phyloP scores from a whole-genome alignment of 345 rosid species.

The Citrus australasica region DNA sequence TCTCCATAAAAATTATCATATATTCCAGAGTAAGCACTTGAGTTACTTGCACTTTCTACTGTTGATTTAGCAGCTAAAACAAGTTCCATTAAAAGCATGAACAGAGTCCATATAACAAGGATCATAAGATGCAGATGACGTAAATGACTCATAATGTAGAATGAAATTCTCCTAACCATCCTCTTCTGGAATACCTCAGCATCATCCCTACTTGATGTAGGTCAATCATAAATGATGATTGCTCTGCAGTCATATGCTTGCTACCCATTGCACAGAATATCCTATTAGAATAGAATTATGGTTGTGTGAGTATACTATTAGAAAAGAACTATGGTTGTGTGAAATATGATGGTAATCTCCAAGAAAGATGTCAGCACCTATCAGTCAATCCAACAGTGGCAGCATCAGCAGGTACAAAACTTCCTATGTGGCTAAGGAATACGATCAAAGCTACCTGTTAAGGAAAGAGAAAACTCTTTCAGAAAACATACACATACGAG shows the following conservation, averaged over 20 bases:
- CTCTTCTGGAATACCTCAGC: conserved; percentile 55
- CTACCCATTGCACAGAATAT: conserved; percentile 96
- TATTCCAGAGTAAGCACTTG: neutral
- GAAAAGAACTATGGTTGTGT: conserved; percentile 11
- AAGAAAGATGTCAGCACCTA: conserved; percentile 47
- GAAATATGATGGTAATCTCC: neutral
- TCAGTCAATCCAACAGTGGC: conserved; percentile 95
- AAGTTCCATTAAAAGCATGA: neutral
- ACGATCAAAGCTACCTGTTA: conserved; percentile 91
- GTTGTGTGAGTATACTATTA: neutral
- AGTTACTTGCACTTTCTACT: neutral
- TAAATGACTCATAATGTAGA: neutral
- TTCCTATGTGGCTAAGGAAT: conserved; percentile 94
- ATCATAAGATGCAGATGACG: neutral
- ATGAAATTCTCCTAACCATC: neutral
- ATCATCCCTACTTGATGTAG: conserved; percentile 98
- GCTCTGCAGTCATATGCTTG: conserved; percentile 87
- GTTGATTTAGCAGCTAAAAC: conserved; percentile 5
- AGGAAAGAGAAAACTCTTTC: conserved; percentile 10
- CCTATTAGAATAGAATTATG: conserved; percentile 38
- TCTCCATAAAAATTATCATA: neutral
- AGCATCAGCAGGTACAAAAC: conserved; percentile 96
- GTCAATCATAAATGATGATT: conserved; percentile 96
- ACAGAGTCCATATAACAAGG: conserved; percentile 4
- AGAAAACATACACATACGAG: neutral